Percentiles rank a stretch among this genome's conserved stretches.
Conservation (phyloP, 2,329 filamentous ascomycete genomes). For the Harringtonia aguacate region DNA sequence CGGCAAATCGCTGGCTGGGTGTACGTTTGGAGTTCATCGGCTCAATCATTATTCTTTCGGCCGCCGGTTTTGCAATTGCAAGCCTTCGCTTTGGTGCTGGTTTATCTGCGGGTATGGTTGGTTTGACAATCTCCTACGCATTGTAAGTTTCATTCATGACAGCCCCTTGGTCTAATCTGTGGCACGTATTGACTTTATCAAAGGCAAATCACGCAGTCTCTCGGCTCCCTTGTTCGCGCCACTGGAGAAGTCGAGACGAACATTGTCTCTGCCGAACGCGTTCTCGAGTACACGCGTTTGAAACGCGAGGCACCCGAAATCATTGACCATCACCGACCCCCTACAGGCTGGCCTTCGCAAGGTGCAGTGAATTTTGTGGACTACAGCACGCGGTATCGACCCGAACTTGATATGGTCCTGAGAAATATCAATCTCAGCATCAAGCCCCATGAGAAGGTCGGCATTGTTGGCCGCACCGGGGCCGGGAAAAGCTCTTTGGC, state of each 20-base stretch:
- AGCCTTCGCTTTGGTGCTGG: slow-evolving; percentile 59
- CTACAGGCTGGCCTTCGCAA: slow-evolving; percentile 82
- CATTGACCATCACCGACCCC: slow-evolving; percentile 74
- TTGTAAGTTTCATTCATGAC: too few species aligned
- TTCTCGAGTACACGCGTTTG: slow-evolving; percentile 86
- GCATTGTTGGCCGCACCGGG: slow-evolving; percentile 90
- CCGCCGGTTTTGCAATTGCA: slow-evolving; percentile 73
- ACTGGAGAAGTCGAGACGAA: slow-evolving; percentile 99
- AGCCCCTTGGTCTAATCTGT: too few species aligned
- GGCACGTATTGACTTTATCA: too few species aligned
- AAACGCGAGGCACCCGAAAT: slow-evolving; percentile 93
- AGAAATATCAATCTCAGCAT: slow-evolving; percentile 89
- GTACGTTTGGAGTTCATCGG: slow-evolving; percentile 93
- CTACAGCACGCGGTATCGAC: slow-evolving; percentile 87
- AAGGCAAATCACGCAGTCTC: slow-evolving; percentile 89
- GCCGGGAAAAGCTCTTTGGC: slow-evolving; percentile 94
- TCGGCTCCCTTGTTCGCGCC: slow-evolving; percentile 98
- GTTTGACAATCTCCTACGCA: slow-evolving; percentile 93
- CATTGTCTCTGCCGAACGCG: slow-evolving; percentile 95
- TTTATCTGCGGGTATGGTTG: slow-evolving; percentile 66
- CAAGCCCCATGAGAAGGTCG: slow-evolving; percentile 95
- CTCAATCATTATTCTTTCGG: slow-evolving; percentile 79
- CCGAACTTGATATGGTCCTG: slow-evolving; percentile 80
- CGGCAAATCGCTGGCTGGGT: slow-evolving; percentile 87
- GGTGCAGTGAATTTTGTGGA: slow-evolving; percentile 85